Evolutionary conservation across 345 rosid species (phyloP).

Genomic region (Arabidopsis suecica): DNA sequence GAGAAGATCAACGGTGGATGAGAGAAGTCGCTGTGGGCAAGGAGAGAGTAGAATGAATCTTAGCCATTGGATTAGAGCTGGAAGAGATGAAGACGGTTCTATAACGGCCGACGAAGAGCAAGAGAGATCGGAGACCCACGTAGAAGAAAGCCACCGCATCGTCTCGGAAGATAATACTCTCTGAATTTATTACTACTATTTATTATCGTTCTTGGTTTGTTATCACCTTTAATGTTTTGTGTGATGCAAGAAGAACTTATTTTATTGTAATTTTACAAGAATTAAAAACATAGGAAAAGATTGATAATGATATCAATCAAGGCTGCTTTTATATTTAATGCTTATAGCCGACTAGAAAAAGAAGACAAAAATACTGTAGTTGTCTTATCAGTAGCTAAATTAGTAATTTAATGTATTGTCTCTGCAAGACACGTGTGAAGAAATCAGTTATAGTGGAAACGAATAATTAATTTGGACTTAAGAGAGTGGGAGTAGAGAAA

Average conservation of each 20-base stretch:
- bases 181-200: not conserved
- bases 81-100: slow-evolving; percentile 44
- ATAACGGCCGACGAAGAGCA: slow-evolving; percentile 36
- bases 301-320: not conserved
- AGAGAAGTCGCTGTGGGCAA: slow-evolving; percentile 77
- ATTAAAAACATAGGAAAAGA: not conserved
- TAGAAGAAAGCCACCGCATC: slow-evolving; percentile 42
- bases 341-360: not conserved
- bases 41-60: slow-evolving; percentile 78
- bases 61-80: slow-evolving; percentile 65
- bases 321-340: not conserved
- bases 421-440: slow-evolving; percentile 28
- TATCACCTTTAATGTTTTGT: not conserved
- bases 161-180: not conserved
- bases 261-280: not conserved
- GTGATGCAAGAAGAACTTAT: not conserved
- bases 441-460: not conserved
- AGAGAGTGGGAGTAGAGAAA: not conserved
- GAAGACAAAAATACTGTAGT: not conserved
- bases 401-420: not conserved
- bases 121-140: slow-evolving; percentile 36
- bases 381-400: not conserved
- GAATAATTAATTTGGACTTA: not conserved
- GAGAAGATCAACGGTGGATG: slow-evolving; percentile 57
- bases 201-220: not conserved